Evolutionary conservation across 495 filamentous ascomycete species (phyloP), one percentile per base, ranked within the genome.

Genomic region (Bryoglossum gracile): DNA sequence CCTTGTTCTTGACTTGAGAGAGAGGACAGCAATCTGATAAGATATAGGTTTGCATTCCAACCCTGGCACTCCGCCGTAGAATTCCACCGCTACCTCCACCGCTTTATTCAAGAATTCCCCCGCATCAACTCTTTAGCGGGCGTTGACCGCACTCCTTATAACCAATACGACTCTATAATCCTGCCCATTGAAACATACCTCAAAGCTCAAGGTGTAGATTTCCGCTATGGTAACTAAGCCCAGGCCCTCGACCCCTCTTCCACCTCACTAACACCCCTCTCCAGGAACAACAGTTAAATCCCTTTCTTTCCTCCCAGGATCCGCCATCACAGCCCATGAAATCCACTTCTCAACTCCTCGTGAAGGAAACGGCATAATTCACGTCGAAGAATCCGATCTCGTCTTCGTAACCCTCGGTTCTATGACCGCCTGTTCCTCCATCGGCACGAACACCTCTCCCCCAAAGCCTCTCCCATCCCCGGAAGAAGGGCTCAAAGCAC

Each of bases 131-230:
- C 58, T 1, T 46, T 62, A 14, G 42, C 50, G 24, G 56, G 57
- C 9, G 48, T 73, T 1, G 62, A 63, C 23, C 48, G 58, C 3
- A 68, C 64, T 2, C 59, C 55, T 4, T 67, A 64, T 51, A 69
- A 70, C 36, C 61, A 65, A 8, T 62, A 68, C 49, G 68, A 73
- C 17, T 65, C 65, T 0, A 64, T 73, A 22, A 59, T 65, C 13
- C 43, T 59, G 8, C 70, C 71, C 0, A 62, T 71, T 5, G 58
- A 59, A 11, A 49, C 59, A 3, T 71, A 67, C 46, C 66, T 75
- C 2, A 46, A 62, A 16, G 48, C 52, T 3, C 54, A 58, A 14
- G 67, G 67, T 2, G 70, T 73, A n/a, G 65, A 71, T 36, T 74
- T 72, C 46, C 65, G 43, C 9, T 68, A 64, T 43, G 66, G 63